phyloP scores from a whole-genome alignment of 164 flowering plant species.

The Berberis thunbergii region DNA sequence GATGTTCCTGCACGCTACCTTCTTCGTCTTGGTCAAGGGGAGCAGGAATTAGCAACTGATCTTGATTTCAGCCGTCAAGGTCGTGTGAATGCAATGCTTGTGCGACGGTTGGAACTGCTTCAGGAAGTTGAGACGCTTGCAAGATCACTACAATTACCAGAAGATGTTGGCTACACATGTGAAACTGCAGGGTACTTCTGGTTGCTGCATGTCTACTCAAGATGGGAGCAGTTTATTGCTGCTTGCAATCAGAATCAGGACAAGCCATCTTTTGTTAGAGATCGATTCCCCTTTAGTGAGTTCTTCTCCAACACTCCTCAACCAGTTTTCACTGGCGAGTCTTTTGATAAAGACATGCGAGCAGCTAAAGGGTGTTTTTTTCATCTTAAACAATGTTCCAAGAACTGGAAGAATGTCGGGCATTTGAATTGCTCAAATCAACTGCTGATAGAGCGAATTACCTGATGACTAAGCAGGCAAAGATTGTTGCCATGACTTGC shows the following conservation, averaged over 20 bases:
- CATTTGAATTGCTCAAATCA: constrained; percentile 94
- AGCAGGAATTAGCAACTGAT: constrained; percentile 96
- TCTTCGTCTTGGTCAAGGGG: constrained; percentile 98
- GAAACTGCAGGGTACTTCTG: constrained; percentile 99
- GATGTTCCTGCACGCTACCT: constrained; percentile 99
- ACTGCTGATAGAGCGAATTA: constrained; percentile 96
- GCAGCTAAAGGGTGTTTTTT: constrained; percentile 91
- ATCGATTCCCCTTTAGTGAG: constrained; percentile 82
- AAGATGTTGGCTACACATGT: constrained; percentile 95
- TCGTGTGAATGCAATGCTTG: constrained; percentile 98
- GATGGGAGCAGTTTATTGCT: constrained; percentile 94
- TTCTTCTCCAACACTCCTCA: constrained; percentile 72
- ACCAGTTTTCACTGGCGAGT: constrained; percentile 72
- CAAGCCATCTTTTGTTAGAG: constrained; percentile 67
- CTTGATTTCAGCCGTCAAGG: constrained; percentile 98
- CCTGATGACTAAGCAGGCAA: constrained; percentile 96
- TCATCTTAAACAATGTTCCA: constrained; percentile 89
- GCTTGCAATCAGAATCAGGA: constrained; percentile 63
- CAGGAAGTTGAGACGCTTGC: constrained; percentile 94
- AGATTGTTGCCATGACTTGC: constrained; percentile 99
- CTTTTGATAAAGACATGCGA: constrained; percentile 89
- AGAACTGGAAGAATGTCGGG: constrained; percentile 96
- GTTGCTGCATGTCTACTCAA: constrained; percentile 94
- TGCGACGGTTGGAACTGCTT: constrained; percentile 83
- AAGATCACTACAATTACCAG: constrained; percentile 83